Conservation (phyloP, 768 basidiomycete species). For the Suillus americanus region DNA sequence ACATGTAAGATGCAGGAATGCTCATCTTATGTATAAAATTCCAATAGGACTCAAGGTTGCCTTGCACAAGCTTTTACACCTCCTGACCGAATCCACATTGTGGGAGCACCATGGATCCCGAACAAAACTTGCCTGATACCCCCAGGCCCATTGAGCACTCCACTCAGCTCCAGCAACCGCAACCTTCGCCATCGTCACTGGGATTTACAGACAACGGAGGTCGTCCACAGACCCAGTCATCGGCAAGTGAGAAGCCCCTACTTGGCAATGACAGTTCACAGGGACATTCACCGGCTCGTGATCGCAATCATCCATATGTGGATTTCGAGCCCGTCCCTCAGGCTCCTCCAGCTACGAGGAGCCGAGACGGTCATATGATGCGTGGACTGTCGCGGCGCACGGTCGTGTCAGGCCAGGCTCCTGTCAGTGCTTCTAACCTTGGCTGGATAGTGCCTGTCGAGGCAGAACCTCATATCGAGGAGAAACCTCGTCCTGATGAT, state of each 20-base stretch:
- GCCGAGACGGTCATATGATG: conserved; percentile 14
- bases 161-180: neutral
- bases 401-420: neutral
- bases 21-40: neutral
- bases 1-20: neutral
- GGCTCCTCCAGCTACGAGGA: conserved; percentile 9
- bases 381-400: conserved; percentile 15
- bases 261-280: conserved; percentile 11
- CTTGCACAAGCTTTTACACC: neutral
- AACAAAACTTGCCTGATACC: neutral
- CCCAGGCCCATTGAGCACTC: neutral
- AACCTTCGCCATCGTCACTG: neutral
- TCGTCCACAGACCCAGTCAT: conserved; percentile 5
- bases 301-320: conserved; percentile 7
- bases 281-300: neutral
- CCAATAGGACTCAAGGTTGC: neutral
- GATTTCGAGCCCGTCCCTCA: conserved; percentile 11
- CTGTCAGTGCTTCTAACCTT: conserved; percentile 6
- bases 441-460: conserved; percentile 30
- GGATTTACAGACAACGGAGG: neutral
- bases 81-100: neutral
- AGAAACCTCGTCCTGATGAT: too few species aligned
- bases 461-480: conserved; percentile 3
- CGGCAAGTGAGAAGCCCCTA: conserved; percentile 11
- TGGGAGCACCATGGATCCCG: conserved; percentile 18